phyloP scores from a whole-genome alignment of 2,329 filamentous ascomycete genomes.

The Talaromyces sp. region DNA sequence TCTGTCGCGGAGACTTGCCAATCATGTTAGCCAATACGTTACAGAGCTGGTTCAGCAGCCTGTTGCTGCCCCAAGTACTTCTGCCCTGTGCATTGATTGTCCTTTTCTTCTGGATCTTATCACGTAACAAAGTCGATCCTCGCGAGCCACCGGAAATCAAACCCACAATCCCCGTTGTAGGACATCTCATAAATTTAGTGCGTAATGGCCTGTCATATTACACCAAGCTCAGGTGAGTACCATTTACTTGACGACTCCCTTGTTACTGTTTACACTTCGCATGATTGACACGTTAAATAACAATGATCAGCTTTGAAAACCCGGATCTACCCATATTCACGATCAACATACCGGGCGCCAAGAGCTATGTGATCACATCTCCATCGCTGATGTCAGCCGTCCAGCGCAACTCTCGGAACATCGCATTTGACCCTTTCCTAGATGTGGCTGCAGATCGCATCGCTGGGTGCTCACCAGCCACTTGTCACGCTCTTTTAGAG shows the following conservation, averaged over 20 bases:
- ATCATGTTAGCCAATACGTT: neutral
- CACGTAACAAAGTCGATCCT: conserved; percentile 21
- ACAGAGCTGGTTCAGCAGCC: neutral
- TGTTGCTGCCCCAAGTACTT: neutral
- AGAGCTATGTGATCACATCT: conserved; percentile 28
- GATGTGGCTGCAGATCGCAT: conserved; percentile 19
- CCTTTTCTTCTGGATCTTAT: neutral
- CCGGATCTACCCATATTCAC: conserved; percentile 23
- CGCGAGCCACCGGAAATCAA: conserved; percentile 26
- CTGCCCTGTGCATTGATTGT: neutral
- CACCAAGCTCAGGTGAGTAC: conserved; percentile 21
- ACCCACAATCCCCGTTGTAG: conserved; percentile 26
- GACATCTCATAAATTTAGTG: conserved; percentile 27
- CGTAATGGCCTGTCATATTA: conserved; percentile 27
- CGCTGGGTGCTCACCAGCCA: conserved; percentile 22
- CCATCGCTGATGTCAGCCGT: conserved; percentile 24
- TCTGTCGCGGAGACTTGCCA: neutral
- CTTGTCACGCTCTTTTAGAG: conserved; percentile 23
- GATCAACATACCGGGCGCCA: conserved; percentile 26
- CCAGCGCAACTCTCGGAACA: conserved; percentile 24
- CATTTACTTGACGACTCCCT: neutral
- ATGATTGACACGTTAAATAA: neutral
- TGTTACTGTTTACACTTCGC: neutral
- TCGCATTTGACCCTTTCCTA: conserved; percentile 28
- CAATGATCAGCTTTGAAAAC: conserved; percentile 1